phyloP scores from a whole-genome alignment of 345 rosid genomes.

The Heritiera fomes region DNA sequence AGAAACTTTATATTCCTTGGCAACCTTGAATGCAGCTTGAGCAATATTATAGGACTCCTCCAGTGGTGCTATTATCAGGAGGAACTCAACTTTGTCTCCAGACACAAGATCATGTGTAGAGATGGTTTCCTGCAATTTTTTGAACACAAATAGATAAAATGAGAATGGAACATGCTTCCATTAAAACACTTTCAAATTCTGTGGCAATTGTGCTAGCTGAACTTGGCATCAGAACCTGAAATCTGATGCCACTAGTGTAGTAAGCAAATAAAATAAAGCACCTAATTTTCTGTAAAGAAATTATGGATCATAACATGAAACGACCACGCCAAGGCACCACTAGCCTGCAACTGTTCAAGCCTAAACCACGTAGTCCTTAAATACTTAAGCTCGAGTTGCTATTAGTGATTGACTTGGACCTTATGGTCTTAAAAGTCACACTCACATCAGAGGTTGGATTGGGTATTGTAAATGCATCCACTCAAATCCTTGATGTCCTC shows the following conservation, averaged over 20 bases:
- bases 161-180: not conserved
- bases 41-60: constrained; percentile 69
- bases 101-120: constrained; percentile 78
- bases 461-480: not conserved
- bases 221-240: not conserved
- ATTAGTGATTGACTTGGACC: not conserved
- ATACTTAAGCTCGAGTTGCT: not conserved
- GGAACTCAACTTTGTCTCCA: constrained; percentile 71
- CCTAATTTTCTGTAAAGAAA: not conserved
- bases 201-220: not conserved
- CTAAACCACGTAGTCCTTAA: not conserved
- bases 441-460: not conserved
- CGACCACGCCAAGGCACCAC: not conserved
- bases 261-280: not conserved
- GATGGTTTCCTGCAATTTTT: constrained; percentile 41
- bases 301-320: not conserved
- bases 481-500: not conserved
- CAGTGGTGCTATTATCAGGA: constrained; percentile 70
- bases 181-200: not conserved
- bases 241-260: not conserved
- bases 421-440: not conserved
- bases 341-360: not conserved
- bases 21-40: constrained; percentile 49
- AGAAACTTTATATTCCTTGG: constrained; percentile 55
- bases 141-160: not conserved